phyloP scores from a whole-genome alignment of 1,284 basidiomycete species.

The Prillingera fragicola region DNA sequence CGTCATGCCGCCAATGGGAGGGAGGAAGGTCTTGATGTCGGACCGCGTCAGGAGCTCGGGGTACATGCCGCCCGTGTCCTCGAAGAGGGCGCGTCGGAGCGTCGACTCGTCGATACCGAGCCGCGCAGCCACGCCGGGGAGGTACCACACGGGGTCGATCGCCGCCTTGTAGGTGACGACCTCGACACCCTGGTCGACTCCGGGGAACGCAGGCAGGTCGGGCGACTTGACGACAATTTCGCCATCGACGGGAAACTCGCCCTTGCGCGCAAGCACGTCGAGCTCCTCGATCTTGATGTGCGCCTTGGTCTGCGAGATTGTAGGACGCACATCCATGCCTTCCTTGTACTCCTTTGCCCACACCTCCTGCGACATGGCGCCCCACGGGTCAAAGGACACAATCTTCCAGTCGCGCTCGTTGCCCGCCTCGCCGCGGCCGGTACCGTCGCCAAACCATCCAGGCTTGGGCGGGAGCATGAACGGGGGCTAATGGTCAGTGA shows the following conservation, averaged over 20 bases:
- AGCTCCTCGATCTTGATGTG: conserved; percentile 61
- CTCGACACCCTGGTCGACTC: conserved; percentile 74
- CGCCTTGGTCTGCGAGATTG: conserved; percentile 79
- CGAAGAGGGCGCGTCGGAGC: conserved; percentile 77
- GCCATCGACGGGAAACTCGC: conserved; percentile 72
- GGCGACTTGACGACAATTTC: conserved; percentile 64
- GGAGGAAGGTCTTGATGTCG: conserved; percentile 91
- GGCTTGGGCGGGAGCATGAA: conserved; percentile 74
- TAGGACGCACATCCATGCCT: conserved; percentile 75
- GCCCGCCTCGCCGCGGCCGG: conserved; percentile 17
- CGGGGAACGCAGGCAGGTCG: conserved; percentile 43
- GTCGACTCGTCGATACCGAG: conserved; percentile 81
- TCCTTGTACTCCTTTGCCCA: conserved; percentile 65
- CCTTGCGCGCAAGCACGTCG: conserved; percentile 68
- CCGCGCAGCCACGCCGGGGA: conserved; percentile 85
- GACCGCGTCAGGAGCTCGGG: conserved; percentile 92
- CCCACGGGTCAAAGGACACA: conserved; percentile 91
- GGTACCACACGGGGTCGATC: conserved; percentile 88
- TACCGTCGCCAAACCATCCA: conserved; percentile 64
- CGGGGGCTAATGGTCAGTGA: conserved; percentile 56
- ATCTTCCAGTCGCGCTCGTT: conserved; percentile 58
- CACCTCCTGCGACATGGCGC: conserved; percentile 77
- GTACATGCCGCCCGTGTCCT: conserved; percentile 85
- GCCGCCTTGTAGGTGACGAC: conserved; percentile 63
- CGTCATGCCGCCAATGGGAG: conserved; percentile 85